Percentiles rank a stretch among this genome's conserved stretches.
Evolutionary conservation across 148 eudicot species (phyloP).

Genomic region (Oxyria digyna): DNA sequence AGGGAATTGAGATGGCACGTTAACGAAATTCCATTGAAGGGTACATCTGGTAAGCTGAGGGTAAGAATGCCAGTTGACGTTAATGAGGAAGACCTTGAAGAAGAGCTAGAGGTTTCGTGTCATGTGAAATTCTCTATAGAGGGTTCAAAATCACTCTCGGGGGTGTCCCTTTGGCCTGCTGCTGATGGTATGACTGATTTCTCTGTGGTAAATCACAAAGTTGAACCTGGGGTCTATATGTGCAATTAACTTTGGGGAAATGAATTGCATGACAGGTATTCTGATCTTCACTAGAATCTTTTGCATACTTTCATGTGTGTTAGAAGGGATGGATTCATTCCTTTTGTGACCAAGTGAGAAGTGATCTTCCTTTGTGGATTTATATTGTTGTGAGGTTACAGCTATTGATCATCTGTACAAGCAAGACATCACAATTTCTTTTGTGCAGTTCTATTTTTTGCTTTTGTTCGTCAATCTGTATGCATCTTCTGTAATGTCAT

Average conservation of each 20-base stretch:
- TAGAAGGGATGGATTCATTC: no score
- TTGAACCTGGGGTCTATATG: conserved; percentile 57
- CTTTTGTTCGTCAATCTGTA: no score
- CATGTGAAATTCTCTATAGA: conserved; percentile 32
- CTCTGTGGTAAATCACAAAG: conserved; percentile 62
- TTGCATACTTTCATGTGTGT: conserved; percentile 1
- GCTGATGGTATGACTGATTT: conserved; percentile 76
- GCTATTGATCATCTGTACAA: no score
- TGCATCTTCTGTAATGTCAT: no score
- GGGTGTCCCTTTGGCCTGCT: conserved; percentile 71
- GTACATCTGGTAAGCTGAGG: conserved; percentile 70
- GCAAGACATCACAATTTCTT: no score
- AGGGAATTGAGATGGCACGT: conserved; percentile 88
- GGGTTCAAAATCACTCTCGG: conserved; percentile 44
- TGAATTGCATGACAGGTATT: neutral
- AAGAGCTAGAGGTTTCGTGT: conserved; percentile 27
- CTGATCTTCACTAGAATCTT: no score
- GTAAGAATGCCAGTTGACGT: conserved; percentile 74
- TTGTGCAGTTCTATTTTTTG: no score
- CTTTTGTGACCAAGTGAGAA: no score
- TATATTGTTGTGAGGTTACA: no score
- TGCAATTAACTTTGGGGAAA: conserved; percentile 42
- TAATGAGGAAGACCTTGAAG: no score
- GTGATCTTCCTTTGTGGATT: no score
- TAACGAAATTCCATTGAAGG: conserved; percentile 69